Evolutionary conservation across 768 basidiomycete genomes (phyloP).

Genomic region (Collybia sordida): DNA sequence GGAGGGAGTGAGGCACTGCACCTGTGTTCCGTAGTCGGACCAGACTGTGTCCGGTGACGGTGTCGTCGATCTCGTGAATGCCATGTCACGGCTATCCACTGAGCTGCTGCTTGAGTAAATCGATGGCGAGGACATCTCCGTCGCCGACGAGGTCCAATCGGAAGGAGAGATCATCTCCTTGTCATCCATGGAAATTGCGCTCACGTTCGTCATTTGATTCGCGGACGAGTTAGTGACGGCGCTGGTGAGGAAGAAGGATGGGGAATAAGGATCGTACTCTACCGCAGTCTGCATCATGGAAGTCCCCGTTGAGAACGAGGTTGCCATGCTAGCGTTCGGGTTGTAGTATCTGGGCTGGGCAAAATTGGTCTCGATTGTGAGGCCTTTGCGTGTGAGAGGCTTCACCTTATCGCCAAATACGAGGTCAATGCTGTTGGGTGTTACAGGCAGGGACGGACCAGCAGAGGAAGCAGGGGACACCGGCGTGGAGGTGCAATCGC

Average conservation of each 20-base stretch:
- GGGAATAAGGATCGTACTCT: conserved; percentile 61
- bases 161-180: conserved; percentile 55
- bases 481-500: conserved; percentile 49
- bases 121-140: conserved; percentile 46
- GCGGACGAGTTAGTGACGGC: conserved; percentile 38
- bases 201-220: conserved; percentile 26
- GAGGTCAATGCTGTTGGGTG: conserved; percentile 52
- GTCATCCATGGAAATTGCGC: conserved; percentile 35
- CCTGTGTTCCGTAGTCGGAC: conserved; percentile 30
- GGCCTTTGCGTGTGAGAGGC: conserved; percentile 36
- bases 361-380: conserved; percentile 62
- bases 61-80: conserved; percentile 34
- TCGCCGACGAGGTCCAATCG: conserved; percentile 46
- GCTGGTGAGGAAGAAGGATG: conserved; percentile 53
- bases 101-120: conserved; percentile 41
- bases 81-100: conserved; percentile 26
- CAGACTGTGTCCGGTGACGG: conserved; percentile 27
- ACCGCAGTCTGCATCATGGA: conserved; percentile 78
- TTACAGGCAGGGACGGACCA: conserved; percentile 52
- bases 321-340: conserved; percentile 38
- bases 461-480: conserved; percentile 37
- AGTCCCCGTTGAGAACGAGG: conserved; percentile 49
- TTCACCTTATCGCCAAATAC: conserved; percentile 37
- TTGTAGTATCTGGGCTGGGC: conserved; percentile 46
- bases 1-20: conserved; percentile 29